A percentile compares a stretch with the other conserved stretches of the same genome.
Evolutionary conservation across 441 rosid species (phyloP).

Genomic region (Pelargonium exstipulatum): DNA sequence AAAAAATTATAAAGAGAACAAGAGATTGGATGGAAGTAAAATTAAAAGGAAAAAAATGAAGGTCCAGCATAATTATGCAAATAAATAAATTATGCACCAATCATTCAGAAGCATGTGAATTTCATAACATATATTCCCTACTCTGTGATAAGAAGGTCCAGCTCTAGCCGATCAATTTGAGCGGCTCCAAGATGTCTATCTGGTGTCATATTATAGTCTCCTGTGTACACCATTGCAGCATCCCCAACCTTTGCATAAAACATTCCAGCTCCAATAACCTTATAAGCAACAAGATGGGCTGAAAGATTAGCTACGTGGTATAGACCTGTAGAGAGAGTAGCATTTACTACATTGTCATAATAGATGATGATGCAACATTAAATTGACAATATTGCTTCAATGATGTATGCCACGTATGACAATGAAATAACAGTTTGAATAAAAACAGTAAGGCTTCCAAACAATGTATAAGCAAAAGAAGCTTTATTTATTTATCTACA

Average conservation of each 20-base stretch:
- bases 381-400: not conserved
- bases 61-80: not conserved
- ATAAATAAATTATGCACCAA: not conserved
- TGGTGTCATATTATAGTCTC: slow-evolving; percentile 96
- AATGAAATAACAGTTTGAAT: not conserved
- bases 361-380: not conserved
- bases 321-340: slow-evolving; percentile 5
- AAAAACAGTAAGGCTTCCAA: not conserved
- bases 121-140: slow-evolving; percentile 28
- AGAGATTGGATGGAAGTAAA: not conserved
- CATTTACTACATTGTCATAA: slow-evolving; percentile 8
- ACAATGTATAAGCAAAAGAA: not conserved
- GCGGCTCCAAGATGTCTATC: slow-evolving; percentile 99
- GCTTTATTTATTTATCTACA: not conserved
- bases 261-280: slow-evolving; percentile 99
- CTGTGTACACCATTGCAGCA: slow-evolving; percentile 81
- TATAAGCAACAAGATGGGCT: slow-evolving; percentile 6
- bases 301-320: not conserved
- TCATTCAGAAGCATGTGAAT: too few relatives aligned
- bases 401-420: not conserved
- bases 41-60: not conserved
- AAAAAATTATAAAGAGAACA: too few relatives aligned
- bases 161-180: slow-evolving; percentile 66
- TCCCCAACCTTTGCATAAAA: slow-evolving; percentile 92
- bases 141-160: slow-evolving; percentile 96